These are phyloP conservation scores for Syzygium syzygioides DNA, from an alignment of 441 rosid species.

Conservation along the genomic window DNA sequence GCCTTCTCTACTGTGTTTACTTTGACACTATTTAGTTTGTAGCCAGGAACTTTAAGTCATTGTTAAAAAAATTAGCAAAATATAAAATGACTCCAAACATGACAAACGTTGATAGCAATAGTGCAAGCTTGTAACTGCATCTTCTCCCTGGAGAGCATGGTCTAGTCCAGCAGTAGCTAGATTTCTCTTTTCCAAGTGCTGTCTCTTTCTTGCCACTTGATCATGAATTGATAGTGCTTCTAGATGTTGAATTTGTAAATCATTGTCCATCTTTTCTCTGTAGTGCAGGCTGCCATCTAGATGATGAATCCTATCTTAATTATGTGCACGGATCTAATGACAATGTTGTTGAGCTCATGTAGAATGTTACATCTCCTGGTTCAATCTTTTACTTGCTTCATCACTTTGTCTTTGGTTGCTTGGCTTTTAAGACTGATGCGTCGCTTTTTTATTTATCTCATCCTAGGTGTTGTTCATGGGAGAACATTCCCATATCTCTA, in stretches of 20 bases:
- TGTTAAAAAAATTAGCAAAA: neutral
- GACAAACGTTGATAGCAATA: neutral
- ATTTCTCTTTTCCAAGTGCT: neutral
- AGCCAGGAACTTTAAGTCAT: neutral
- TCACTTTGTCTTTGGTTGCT: neutral
- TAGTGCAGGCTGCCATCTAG: neutral
- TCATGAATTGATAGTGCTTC: neutral
- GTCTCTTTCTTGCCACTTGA: neutral
- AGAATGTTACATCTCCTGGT: neutral
- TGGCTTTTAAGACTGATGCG: neutral
- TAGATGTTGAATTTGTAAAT: neutral
- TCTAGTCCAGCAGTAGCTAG: neutral
- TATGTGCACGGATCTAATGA: neutral
- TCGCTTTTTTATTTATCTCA: neutral
- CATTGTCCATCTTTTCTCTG: neutral
- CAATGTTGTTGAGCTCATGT: neutral
- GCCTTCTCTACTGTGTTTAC: neutral
- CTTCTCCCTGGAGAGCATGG: neutral
- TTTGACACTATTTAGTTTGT: neutral
- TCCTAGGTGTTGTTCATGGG: constrained; percentile 86
- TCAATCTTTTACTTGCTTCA: neutral
- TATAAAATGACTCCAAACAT: neutral
- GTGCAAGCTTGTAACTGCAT: neutral
- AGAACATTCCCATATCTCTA: constrained; percentile 77
- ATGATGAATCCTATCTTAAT: neutral